Evolutionary conservation across 129 eudicot species (phyloP).

Genomic region (sunflower (Helianthus annuus)): DNA sequence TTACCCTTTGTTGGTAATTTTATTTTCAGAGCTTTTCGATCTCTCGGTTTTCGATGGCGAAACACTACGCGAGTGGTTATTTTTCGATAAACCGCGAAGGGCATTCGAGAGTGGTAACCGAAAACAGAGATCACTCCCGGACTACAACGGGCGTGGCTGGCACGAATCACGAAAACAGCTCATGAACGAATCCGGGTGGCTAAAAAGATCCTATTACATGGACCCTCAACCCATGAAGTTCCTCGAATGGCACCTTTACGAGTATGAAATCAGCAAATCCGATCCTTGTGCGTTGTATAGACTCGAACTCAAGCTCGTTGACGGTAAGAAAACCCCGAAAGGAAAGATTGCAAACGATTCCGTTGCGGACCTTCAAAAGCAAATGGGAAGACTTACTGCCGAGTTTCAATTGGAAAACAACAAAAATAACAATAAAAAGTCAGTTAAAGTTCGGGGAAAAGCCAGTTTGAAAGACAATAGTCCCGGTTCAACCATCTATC

Average conservation of each 20-base stretch:
- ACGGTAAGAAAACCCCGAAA: constrained; percentile 67
- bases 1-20: constrained; percentile 5
- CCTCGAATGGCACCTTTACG: constrained; percentile 88
- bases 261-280: constrained; percentile 74
- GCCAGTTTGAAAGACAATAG: constrained; percentile 45
- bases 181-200: constrained; percentile 75
- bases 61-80: constrained; percentile 90
- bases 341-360: constrained; percentile 69
- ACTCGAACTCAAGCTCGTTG: constrained; percentile 79
- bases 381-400: constrained; percentile 80
- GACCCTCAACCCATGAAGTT: constrained; percentile 89
- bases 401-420: constrained; percentile 60
- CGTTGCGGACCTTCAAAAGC: constrained; percentile 84
- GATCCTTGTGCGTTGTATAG: constrained; percentile 78
- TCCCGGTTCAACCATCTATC: constrained; percentile 33
- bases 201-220: constrained; percentile 94
- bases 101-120: constrained; percentile 98
- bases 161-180: constrained; percentile 94
- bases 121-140: constrained; percentile 94
- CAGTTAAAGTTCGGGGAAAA: constrained; percentile 50
- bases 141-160: constrained; percentile 97
- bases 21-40: constrained; percentile 77
- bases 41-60: constrained; percentile 78
- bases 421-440: constrained; percentile 9
- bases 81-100: constrained; percentile 94